Conservation (phyloP, 192 early-diverging fungal genomes). For the Mortierella claussenii region DNA sequence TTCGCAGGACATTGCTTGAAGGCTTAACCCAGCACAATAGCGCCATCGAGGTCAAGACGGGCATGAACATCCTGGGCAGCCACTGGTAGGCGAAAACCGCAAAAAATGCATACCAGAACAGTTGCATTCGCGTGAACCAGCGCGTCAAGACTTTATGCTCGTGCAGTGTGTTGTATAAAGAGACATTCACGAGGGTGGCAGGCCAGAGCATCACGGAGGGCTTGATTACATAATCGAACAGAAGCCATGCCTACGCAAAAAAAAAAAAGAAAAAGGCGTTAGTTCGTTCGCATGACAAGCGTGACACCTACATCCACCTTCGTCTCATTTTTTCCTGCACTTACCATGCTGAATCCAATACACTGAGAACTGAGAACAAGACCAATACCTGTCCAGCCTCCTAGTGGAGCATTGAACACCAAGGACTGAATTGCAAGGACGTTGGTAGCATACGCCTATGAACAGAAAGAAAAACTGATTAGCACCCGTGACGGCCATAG, state of each 20-base stretch:
- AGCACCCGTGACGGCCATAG: too few species aligned
- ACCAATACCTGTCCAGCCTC: slow-evolving; percentile 21
- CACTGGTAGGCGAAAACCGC: slow-evolving; percentile 66
- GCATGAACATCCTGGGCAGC: slow-evolving; percentile 54
- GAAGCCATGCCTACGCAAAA: slow-evolving; percentile 23
- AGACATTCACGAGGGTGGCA: slow-evolving; percentile 67
- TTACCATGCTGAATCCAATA: slow-evolving; percentile 53
- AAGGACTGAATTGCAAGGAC: slow-evolving; percentile 39
- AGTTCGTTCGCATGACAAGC: background rate
- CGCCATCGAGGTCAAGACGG: slow-evolving; percentile 46
- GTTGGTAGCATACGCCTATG: slow-evolving; percentile 43
- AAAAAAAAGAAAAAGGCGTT: background rate
- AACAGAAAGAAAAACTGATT: background rate
- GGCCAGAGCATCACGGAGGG: slow-evolving; percentile 93
- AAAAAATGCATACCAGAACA: slow-evolving; percentile 60
- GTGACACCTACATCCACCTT: background rate
- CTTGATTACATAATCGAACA: slow-evolving; percentile 79
- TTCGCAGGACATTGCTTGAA: slow-evolving; percentile 29
- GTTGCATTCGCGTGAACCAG: slow-evolving; percentile 50
- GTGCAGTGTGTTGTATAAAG: slow-evolving; percentile 60
- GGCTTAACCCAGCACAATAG: slow-evolving; percentile 49
- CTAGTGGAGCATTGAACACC: slow-evolving; percentile 24
- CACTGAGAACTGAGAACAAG: slow-evolving; percentile 40
- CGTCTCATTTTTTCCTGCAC: background rate
- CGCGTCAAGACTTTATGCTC: slow-evolving; percentile 46